Evolutionary conservation across 2,329 filamentous ascomycete genomes (phyloP), one percentile per base, ranked within the genome.

Genomic region (Plenodomus biglobosus): DNA sequence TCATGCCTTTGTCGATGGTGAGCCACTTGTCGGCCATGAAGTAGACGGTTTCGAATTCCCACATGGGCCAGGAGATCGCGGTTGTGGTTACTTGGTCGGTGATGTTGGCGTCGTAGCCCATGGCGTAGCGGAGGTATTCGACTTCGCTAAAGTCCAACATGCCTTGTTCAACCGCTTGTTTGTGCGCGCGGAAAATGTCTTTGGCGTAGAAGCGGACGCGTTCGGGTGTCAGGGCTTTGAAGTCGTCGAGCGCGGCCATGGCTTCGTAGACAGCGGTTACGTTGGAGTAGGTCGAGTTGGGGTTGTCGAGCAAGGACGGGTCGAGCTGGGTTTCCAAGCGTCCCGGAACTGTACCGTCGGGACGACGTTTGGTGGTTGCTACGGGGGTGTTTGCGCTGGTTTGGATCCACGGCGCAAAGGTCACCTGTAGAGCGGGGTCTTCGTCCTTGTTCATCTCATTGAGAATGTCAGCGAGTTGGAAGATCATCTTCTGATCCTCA

Each of bases 91-190:
- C 65, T 13, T 70, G 69, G 2, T 74, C 75, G 0, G 75, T 74
- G 15, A 79, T 71, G 53, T 85, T 81, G 1, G 79, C 82, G 53
- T 79, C 75, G 27, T 32, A 32, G 27, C 27, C 27, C 27, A 32
- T 32, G 27, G 11, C 27, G 8, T 75, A 80, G 10, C 78, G 76
- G 48, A 85, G 69, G 55, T 82, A 86, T 1, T 74, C 79, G 19
- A 82, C 82, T 51, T 85, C 84, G 20, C 82, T 85, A 76, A 81
- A 87, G 46, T 80, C 74, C 52, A 85, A 81, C 40, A 82, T 78
- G 2, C 78, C 79, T 2, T 74, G 64, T 1, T 77, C 75, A 0
- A 80, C 71, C 6, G 76, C 75, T 24, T 74, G 62, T 46, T 79
- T 80, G 63, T 81, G 78, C 0, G 78, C 78, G 10, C 69, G 63